Evolutionary conservation across 192 early-diverging fungal species (phyloP).

Genomic region (Linnemannia exigua): DNA sequence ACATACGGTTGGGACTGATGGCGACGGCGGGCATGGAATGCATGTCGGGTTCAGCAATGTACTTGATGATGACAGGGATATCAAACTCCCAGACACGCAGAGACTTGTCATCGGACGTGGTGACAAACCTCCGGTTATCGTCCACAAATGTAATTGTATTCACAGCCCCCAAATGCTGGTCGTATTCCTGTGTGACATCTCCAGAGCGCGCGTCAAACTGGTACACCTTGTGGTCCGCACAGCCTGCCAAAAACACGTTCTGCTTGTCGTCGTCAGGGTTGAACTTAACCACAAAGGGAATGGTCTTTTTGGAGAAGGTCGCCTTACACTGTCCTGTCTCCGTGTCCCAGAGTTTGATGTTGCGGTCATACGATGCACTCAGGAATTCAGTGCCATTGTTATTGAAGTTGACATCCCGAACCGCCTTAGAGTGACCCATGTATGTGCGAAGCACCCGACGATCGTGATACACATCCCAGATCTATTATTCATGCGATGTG

Average conservation of each 20-base stretch:
- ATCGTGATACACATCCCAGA: conserved; percentile 97
- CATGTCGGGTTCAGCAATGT: conserved; percentile 96
- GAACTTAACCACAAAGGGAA: conserved; percentile 92
- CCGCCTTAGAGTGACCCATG: conserved; percentile 93
- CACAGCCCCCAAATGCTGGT: conserved; percentile 96
- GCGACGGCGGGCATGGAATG: conserved; percentile 96
- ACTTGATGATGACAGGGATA: conserved; percentile 99
- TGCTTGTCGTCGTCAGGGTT: conserved; percentile 92
- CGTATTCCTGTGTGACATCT: conserved; percentile 93
- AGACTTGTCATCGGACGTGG: conserved; percentile 97
- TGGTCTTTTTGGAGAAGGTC: conserved; percentile 79
- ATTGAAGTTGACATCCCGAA: conserved; percentile 92
- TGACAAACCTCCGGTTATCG: conserved; percentile 93
- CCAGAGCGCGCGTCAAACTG: conserved; percentile 90
- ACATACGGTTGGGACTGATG: conserved; percentile 87
- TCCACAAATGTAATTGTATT: conserved; percentile 99
- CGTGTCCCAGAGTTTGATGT: conserved; percentile 98
- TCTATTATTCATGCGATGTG: conserved; percentile 58
- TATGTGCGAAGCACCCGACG: conserved; percentile 88
- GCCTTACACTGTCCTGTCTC: conserved; percentile 93
- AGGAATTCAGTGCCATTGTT: conserved; percentile 90
- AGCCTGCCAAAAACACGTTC: conserved; percentile 92
- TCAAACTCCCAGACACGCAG: conserved; percentile 98
- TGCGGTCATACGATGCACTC: conserved; percentile 91
- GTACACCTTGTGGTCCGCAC: conserved; percentile 93